Evolutionary conservation across 164 flowering plant genomes (phyloP).

Genomic region (Stephania japonica): DNA sequence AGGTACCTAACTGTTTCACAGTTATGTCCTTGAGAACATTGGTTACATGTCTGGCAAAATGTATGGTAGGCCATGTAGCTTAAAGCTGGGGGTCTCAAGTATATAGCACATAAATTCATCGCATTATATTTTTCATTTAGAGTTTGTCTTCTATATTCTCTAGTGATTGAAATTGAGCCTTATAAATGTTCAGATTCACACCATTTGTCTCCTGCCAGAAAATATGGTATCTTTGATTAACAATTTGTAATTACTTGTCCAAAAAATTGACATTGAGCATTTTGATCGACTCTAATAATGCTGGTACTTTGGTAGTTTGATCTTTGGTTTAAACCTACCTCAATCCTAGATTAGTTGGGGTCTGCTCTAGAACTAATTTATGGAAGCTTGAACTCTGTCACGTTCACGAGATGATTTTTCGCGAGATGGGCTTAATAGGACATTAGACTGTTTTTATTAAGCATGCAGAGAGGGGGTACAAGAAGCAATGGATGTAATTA

Average conservation of each 20-base stretch:
- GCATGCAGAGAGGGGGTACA: neutral
- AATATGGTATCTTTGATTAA: neutral
- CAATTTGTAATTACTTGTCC: neutral
- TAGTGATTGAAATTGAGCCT: neutral
- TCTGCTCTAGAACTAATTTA: neutral
- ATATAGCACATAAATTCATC: neutral
- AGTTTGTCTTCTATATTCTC: no score
- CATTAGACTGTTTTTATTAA: neutral
- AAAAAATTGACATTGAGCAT: neutral
- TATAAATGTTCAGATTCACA: neutral
- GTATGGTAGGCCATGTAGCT: no score
- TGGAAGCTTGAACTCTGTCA: neutral
- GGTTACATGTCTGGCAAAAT: no score
- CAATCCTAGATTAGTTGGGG: no score
- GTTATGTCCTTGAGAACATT: no score
- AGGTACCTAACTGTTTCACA: no score
- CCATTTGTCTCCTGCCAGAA: neutral
- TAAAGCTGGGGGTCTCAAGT: no score
- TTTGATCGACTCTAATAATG: neutral
- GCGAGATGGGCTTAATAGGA: neutral
- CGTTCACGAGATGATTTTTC: neutral
- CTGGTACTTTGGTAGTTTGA: neutral
- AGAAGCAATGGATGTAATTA: neutral
- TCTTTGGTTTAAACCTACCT: neutral
- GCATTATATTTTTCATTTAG: neutral